Conservation (phyloP, 2,329 filamentous ascomycete genomes). For the Daldinia sp. region DNA sequence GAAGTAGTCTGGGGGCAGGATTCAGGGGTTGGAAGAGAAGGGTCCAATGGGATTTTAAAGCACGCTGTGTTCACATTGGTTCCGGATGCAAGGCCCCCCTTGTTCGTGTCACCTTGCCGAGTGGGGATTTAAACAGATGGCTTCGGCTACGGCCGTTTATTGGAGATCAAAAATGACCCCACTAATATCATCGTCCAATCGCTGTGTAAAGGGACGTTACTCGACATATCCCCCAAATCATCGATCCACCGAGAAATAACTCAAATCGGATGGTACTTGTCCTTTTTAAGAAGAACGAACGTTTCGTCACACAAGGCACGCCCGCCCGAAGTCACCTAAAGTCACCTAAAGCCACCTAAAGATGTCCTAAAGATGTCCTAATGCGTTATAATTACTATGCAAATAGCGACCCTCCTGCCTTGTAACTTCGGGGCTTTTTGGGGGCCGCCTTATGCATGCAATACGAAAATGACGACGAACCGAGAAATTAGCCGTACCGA, state of each 20-base stretch:
- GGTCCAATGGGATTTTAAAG: constrained; percentile 36
- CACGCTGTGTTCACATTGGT: constrained; percentile 28
- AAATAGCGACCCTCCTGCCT: background rate
- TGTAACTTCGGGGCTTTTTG: background rate
- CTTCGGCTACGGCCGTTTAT: constrained; percentile 36
- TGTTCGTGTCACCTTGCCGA: constrained; percentile 22
- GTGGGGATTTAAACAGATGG: constrained; percentile 16
- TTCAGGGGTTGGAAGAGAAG: constrained; percentile 17
- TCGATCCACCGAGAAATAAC: constrained; percentile 2
- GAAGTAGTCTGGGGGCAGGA: constrained; percentile 26
- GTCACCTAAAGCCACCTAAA: no score
- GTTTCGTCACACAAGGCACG: constrained; percentile 17
- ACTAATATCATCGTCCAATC: constrained; percentile 21
- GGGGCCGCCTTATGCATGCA: constrained; percentile 13
- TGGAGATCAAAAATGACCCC: constrained; percentile 30
- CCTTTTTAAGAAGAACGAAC: background rate
- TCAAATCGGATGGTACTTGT: constrained; percentile 4
- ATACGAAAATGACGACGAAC: constrained; percentile 11
- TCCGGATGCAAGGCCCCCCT: constrained; percentile 33
- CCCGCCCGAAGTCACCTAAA: background rate
- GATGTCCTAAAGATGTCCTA: background rate
- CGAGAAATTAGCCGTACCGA: constrained; percentile 23
- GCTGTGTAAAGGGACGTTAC: constrained; percentile 10
- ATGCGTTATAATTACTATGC: constrained; percentile 25
- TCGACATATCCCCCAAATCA: constrained; percentile 12